These are phyloP conservation scores for Fusarium sororula DNA, from an alignment of 2,329 filamentous ascomycete genomes.

Conservation along the genomic window DNA sequence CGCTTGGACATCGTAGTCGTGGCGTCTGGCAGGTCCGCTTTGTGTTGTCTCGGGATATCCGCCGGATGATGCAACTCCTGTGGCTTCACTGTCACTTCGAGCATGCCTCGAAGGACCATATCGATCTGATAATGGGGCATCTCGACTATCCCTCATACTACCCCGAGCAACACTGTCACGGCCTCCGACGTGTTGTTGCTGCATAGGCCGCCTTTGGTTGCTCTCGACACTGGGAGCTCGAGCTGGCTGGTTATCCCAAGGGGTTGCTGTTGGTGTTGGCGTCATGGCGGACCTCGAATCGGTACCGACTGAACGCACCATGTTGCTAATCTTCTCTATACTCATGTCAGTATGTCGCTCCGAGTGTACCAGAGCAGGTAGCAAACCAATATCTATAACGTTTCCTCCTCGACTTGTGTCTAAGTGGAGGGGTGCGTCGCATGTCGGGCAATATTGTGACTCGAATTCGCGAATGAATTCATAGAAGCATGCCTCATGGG, in stretches of 20 bases:
- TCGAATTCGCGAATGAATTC: constrained; percentile 97
- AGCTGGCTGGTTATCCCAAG: constrained; percentile 73
- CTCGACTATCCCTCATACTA: constrained; percentile 60
- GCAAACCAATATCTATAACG: constrained; percentile 85
- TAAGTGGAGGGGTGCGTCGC: constrained; percentile 88
- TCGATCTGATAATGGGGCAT: constrained; percentile 56
- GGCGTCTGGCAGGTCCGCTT: constrained; percentile 74
- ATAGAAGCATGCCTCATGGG: constrained; percentile 98
- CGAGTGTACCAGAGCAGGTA: constrained; percentile 24
- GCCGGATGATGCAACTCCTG: constrained; percentile 76
- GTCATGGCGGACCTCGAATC: constrained; percentile 67
- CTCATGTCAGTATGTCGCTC: constrained; percentile 36
- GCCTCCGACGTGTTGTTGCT: constrained; percentile 34
- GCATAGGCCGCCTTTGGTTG: constrained; percentile 47
- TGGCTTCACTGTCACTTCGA: constrained; percentile 82
- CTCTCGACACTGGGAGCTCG: constrained; percentile 62
- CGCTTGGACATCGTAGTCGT: constrained; percentile 95
- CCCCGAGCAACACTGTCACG: constrained; percentile 53
- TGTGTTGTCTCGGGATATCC: constrained; percentile 83
- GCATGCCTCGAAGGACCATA: constrained; percentile 65
- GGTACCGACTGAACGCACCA: constrained; percentile 80
- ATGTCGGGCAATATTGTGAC: constrained; percentile 92
- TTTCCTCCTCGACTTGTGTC: constrained; percentile 94
- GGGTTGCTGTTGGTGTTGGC: constrained; percentile 65
- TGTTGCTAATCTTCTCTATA: constrained; percentile 91